Evolutionary conservation across 148 eudicot genomes (phyloP).

Genomic region (Tetragonia tetragonoides): DNA sequence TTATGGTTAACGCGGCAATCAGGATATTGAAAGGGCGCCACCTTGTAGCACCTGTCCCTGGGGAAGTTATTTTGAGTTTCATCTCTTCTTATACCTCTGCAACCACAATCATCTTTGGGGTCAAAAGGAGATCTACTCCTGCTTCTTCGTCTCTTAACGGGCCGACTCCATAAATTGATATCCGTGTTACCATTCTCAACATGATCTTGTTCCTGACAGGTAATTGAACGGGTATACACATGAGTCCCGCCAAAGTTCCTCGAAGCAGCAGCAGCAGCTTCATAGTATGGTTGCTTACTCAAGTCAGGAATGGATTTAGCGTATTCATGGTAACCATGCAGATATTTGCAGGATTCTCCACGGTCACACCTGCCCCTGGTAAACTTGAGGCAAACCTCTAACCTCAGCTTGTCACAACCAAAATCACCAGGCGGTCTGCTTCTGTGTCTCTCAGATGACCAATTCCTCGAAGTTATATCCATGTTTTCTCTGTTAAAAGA

Average conservation of each 20-base stretch:
- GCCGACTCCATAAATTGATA: conserved; percentile 22
- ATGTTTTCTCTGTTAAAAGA: conserved; percentile 8
- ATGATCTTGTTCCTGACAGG: conserved; percentile 7
- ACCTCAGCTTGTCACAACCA: conserved; percentile 18
- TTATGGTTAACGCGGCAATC: conserved; percentile 9
- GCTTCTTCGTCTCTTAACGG: conserved; percentile 23
- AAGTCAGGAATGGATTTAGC: conserved; percentile 24
- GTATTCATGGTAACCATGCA: conserved; percentile 31
- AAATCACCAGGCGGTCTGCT: conserved; percentile 17
- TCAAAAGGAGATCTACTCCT: conserved; percentile 15
- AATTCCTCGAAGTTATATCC: conserved; percentile 9
- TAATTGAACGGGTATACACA: conserved; percentile 18
- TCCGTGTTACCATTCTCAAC: neutral
- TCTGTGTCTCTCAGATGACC: conserved; percentile 27
- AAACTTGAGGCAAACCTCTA: conserved; percentile 31
- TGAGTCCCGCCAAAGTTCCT: neutral
- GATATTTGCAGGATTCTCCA: conserved; percentile 31
- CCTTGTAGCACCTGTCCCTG: conserved; percentile 16
- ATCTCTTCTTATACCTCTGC: conserved; percentile 9
- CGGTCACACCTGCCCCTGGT: conserved; percentile 30
- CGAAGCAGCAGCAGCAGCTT: conserved; percentile 5
- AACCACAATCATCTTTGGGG: conserved; percentile 9
- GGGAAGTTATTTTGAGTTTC: conserved; percentile 14
- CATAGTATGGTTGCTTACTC: conserved; percentile 16
- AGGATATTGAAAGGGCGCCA: conserved; percentile 18